Evolutionary conservation across 2,329 filamentous ascomycete genomes (phyloP).

Genomic region (Allantophomopsis lycopodina): DNA sequence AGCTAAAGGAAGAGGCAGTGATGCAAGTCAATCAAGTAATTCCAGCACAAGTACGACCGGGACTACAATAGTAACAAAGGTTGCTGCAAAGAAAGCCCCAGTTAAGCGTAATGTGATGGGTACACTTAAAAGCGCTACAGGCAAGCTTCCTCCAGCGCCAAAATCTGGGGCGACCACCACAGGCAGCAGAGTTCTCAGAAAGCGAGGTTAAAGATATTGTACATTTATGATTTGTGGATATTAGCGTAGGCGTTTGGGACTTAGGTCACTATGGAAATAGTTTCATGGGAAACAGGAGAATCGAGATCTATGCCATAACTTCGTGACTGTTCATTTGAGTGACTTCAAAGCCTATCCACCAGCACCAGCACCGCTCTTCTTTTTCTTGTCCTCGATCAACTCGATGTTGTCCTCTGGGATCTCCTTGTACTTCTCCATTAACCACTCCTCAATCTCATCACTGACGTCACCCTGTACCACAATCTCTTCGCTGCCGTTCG

Average conservation of each 20-base stretch:
- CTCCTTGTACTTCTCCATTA: slow-evolving; percentile 76
- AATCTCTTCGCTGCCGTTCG: slow-evolving; percentile 84
- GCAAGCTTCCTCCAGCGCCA: slow-evolving; percentile 33
- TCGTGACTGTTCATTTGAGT: neutral
- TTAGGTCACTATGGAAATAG: neutral
- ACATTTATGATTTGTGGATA: slow-evolving; percentile 2
- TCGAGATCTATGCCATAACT: slow-evolving; percentile 1
- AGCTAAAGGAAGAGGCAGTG: slow-evolving; percentile 32
- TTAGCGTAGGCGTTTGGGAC: slow-evolving; percentile 6
- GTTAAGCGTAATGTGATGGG: slow-evolving; percentile 38
- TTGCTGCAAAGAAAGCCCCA: slow-evolving; percentile 22
- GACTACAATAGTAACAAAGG: slow-evolving; percentile 49
- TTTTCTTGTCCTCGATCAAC: slow-evolving; percentile 89
- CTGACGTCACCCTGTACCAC: slow-evolving; percentile 96
- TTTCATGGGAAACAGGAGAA: neutral
- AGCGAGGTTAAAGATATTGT: slow-evolving; percentile 13
- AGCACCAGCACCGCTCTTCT: slow-evolving; percentile 46
- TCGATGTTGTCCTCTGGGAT: slow-evolving; percentile 95
- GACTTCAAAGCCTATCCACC: slow-evolving; percentile 6
- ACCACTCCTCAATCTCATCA: slow-evolving; percentile 84
- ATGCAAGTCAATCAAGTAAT: slow-evolving; percentile 46
- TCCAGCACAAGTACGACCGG: slow-evolving; percentile 46
- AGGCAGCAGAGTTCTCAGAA: slow-evolving; percentile 16
- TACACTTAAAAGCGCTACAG: slow-evolving; percentile 34
- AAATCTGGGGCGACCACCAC: slow-evolving; percentile 20